Evolutionary conservation across 2,329 filamentous ascomycete species (phyloP), one percentile per base, ranked within the genome.

Genomic region (Monosporascus sp.): DNA sequence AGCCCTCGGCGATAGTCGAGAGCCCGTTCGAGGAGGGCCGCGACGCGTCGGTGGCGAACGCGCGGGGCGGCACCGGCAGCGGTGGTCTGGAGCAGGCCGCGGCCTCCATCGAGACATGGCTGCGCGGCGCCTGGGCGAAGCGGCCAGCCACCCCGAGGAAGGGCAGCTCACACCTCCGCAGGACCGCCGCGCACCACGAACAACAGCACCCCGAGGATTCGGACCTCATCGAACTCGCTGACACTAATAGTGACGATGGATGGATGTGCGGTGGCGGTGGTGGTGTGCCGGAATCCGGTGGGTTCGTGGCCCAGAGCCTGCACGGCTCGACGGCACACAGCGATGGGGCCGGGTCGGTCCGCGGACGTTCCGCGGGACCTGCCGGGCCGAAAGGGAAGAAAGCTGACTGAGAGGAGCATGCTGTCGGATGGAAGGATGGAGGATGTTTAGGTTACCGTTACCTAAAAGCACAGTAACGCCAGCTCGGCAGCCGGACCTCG

Each of bases 71-170:
- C 17, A 77, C 71, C 3, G 76, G 80, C 1, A 77, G 78, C 16
- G 77, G 71, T 3, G 76, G 80, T 1, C 74, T 97, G 3, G 91
- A 96, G 63, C 89, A 92, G 58, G 86, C 96, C 9, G 91, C 92
- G 1, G 88, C 90, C 6, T 87, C 88, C 2, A 86, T 97, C 31
- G 94, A 97, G 72, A 88, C 86, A 1, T 99, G 94, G 91, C 77
- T 97, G 55, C 80, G 92, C 55, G 90, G 91, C 57, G 85, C 96
- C 38, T 90, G 91, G 55, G 76, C 80, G 6, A 86, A 86, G 64
- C 78, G 81, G 5, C 77, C 79, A 1, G 70, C 71, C 20, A 81
- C 79, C n/a, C 79, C 79, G 1, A 69, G 73, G 26, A 56, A 75
- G n/a, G 72, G 31, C 31, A 35, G 73, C 20, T 64, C 70, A 55